Conservation (phyloP, 345 rosid genomes). For the Acer yangbiense region DNA sequence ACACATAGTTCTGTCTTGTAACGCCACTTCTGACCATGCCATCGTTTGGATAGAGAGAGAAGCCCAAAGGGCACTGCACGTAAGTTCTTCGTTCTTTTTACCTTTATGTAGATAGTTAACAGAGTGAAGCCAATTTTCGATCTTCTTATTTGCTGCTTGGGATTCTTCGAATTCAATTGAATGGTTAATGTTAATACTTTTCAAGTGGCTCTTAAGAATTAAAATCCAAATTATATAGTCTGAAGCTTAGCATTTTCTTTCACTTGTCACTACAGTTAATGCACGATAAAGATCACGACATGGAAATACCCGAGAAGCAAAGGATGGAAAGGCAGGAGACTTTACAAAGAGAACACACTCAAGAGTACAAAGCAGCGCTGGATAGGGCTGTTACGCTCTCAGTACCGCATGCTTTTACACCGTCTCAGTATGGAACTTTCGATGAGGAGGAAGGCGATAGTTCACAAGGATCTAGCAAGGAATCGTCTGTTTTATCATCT, state of each 20-base stretch:
- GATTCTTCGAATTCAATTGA: not conserved
- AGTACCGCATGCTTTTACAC: slow-evolving; percentile 71
- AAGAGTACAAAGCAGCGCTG: slow-evolving; percentile 83
- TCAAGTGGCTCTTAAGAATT: not conserved
- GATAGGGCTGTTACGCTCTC: slow-evolving; percentile 75
- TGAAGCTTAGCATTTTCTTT: not conserved
- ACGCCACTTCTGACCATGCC: slow-evolving; percentile 94
- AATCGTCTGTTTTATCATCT: slow-evolving; percentile 37
- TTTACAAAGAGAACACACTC: slow-evolving; percentile 59
- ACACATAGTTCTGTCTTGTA: slow-evolving; percentile 90
- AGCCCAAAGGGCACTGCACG: slow-evolving; percentile 75
- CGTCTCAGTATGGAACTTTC: slow-evolving; percentile 82
- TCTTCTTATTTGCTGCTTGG: not conserved
- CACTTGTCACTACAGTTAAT: slow-evolving; percentile 46
- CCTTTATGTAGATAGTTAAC: not conserved
- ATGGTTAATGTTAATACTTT: not conserved
- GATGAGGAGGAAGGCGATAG: slow-evolving; percentile 48
- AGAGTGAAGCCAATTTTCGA: not conserved
- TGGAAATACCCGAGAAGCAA: slow-evolving; percentile 78
- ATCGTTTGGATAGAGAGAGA: slow-evolving; percentile 91
- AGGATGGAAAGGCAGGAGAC: slow-evolving; percentile 88
- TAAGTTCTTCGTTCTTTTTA: slow-evolving; percentile 34
- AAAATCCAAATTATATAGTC: not conserved
- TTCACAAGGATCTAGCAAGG: slow-evolving; percentile 38
- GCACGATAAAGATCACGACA: slow-evolving; percentile 64